phyloP scores from a whole-genome alignment of 148 eudicot species.

The Cornus kousa region DNA sequence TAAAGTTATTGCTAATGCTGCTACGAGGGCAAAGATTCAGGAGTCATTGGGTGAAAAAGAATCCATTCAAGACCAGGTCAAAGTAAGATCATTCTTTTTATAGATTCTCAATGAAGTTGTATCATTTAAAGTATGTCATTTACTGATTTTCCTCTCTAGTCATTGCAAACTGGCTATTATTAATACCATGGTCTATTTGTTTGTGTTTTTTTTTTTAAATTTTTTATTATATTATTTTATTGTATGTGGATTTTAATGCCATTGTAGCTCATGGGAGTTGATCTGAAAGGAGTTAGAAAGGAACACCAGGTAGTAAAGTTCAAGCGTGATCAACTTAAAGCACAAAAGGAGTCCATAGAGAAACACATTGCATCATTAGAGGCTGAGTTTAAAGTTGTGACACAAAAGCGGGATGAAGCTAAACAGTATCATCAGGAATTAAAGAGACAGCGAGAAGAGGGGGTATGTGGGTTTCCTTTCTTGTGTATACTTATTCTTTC shows the following conservation, averaged over 20 bases:
- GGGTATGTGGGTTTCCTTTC: constrained; percentile 38
- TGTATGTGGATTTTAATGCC: constrained; percentile 4
- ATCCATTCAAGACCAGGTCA: constrained; percentile 78
- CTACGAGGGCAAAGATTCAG: constrained; percentile 69
- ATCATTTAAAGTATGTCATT: not conserved
- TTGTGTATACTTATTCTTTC: not conserved
- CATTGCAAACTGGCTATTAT: not conserved
- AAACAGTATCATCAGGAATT: constrained; percentile 30
- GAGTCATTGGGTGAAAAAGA: constrained; percentile 71
- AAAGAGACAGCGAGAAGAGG: constrained; percentile 44
- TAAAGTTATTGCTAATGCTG: constrained; percentile 70
- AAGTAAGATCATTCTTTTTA: constrained; percentile 45
- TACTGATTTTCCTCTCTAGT: not conserved
- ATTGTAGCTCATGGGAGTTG: constrained; percentile 62
- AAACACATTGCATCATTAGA: constrained; percentile 39
- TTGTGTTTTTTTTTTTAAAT: no score
- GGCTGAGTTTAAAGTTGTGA: constrained; percentile 32
- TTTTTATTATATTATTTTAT: no score
- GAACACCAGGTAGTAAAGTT: constrained; percentile 46
- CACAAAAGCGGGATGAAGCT: constrained; percentile 39
- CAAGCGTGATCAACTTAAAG: constrained; percentile 44
- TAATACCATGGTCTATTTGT: not conserved
- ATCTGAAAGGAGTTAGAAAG: constrained; percentile 74
- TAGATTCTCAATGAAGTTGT: not conserved
- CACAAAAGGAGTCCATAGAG: constrained; percentile 36